Evolutionary conservation across 192 early-diverging fungal genomes (phyloP), one percentile per base, ranked within the genome.

Genomic region (Coemansia sp.): DNA sequence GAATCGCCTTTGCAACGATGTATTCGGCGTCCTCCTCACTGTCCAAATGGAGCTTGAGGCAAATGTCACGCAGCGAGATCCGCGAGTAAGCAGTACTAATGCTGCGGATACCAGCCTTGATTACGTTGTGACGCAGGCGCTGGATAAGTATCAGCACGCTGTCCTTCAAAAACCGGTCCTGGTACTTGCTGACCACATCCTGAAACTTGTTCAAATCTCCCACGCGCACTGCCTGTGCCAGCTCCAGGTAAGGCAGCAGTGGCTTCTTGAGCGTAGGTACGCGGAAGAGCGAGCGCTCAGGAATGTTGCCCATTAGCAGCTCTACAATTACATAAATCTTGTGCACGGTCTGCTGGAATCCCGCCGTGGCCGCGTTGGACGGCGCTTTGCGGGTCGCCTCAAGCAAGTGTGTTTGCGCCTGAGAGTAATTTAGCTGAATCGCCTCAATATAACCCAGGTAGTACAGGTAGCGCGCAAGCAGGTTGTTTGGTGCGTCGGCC

Each of bases 21-120:
- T 94, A 98, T 76, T 99, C 94, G 25, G 96, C 97, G 68, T 98
- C 96, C 68, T 98, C 95, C 73, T 99, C 97, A 69, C 91, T 92
- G 72, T 99, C 96, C 73, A 99, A 71, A 63, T 97, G 93, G 54
- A 99, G 84, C 82, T 97, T 96, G 56, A 96, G 74, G 79, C 97
- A 98, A 49, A 98, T 95, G 70, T 99, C 97, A 11, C 91, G 82
- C 55, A 99, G 81, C 34, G 94, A 92, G 53, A 99, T 98, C 26
- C 91, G 87, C n/a, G 94, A 94, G 73, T 99, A 99, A 1, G 93
- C 91, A 56, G 95, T 61, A 73, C 88, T 91, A 71, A 99, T 96
- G 90, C 92, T 96, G 54, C 97, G 90, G 52, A 99, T 92, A 31
- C 96, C 97, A 10, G 97, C 91, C 84, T 97, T 98, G 85, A 99